These are phyloP conservation scores for Talaromyces pinophilus DNA, from an alignment of 2,329 filamentous ascomycete species.

Conservation along the genomic window DNA sequence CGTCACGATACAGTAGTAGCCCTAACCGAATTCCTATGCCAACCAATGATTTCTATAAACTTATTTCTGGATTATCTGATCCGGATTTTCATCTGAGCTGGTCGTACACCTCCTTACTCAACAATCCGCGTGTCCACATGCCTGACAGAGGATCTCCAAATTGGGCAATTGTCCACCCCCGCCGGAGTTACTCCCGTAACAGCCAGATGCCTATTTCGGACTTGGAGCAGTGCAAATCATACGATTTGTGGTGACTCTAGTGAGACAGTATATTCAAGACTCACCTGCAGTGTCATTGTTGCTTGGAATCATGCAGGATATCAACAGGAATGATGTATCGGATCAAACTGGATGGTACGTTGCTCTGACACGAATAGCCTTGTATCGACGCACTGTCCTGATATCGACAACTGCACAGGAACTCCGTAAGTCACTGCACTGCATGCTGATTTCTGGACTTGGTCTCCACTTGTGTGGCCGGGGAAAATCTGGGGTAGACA, in stretches of 20 bases:
- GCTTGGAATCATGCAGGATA: background rate
- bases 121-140: background rate
- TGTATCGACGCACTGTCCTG: background rate
- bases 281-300: background rate
- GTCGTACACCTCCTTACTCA: background rate
- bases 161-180: background rate
- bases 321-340: background rate
- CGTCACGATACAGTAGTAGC: background rate
- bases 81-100: background rate
- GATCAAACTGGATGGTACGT: background rate
- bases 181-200: constrained; percentile 9
- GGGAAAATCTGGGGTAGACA: constrained; percentile 15
- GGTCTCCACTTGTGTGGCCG: background rate
- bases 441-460: background rate
- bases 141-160: background rate
- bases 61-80: background rate
- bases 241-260: background rate
- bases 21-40: background rate
- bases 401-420: background rate
- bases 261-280: background rate
- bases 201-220: background rate
- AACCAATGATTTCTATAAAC: background rate
- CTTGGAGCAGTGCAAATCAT: background rate
- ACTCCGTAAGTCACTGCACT: background rate
- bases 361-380: background rate